Base-by-base conservation (phyloP, 305 asterid genomes). In the Solanum hybrid region DNA sequence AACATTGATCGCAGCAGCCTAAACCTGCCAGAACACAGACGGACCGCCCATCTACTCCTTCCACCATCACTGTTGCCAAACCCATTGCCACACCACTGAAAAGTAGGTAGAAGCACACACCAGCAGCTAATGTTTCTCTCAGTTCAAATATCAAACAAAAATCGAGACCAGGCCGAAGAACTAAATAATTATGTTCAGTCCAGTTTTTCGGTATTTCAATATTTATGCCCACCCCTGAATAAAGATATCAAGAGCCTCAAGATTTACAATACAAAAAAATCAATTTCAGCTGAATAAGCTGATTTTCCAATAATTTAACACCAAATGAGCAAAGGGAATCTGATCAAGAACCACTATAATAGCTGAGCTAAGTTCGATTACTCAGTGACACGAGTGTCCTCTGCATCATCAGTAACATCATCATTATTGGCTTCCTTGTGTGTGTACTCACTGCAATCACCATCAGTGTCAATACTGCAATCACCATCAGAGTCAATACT, bases 401-500 rank as follows among this genome's bases (percentile, higher is more conserved):
- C 36, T 80, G 69, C 86, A 13, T 86, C 79, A 3, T 51, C 90
- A 90, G 87, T 89, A 79, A 71, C 92, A 69, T 79, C 77, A 77
- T 64, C 89, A 85, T 81, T 78, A 27, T 76, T 93, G 81, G 86
- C 92, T 85, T 85, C 32, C 87, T 91, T 94, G 27, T 93, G 94
- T 8, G 93, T 87, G 91, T 81, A 81, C 90, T 88, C 92, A 80
- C 87, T 89, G 46, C 89, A 51, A 82, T 92, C 92, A 22, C 89
- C 89, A 82, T 90, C 93, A 85, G 93, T 89, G 36, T 10, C 91
- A 90, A 51, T 56, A 80, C 87, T 89, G 46, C 89, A 51, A 82
- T 92, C 92, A 22, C 88, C 84, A 82, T 90, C 91, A 29, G 93
- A 91, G 71, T 10, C 91, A 89, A 71, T 51, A 81, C 79, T 84